These are phyloP conservation scores for Cryptosporidium bovis DNA, from an alignment of 169 alveolate species.

Conservation along the genomic window DNA sequence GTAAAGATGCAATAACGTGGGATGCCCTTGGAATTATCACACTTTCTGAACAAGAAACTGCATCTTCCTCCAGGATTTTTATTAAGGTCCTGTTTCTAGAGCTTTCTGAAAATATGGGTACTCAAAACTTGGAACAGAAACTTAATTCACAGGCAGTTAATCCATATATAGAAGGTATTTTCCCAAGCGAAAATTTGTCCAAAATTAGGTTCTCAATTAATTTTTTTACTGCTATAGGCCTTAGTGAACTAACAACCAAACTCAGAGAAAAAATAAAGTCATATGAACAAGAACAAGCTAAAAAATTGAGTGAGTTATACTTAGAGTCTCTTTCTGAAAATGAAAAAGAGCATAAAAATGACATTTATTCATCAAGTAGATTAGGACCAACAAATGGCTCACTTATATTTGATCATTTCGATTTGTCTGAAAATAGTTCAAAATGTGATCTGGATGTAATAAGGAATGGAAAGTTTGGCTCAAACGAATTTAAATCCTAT, in stretches of 20 bases:
- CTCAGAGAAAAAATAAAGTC: slow-evolving; percentile 87
- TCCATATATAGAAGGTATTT: slow-evolving; percentile 90
- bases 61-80: slow-evolving; percentile 96
- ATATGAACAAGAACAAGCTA: slow-evolving; percentile 47
- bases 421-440: too few species aligned
- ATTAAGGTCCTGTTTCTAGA: slow-evolving; percentile 95
- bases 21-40: slow-evolving; percentile 88
- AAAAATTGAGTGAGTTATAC: slow-evolving; percentile 18
- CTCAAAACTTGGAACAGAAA: slow-evolving; percentile 79
- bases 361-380: too few species aligned
- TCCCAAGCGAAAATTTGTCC: slow-evolving; percentile 94
- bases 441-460: too few species aligned
- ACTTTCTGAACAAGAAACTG: slow-evolving; percentile 96
- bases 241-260: slow-evolving; percentile 94
- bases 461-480: too few species aligned
- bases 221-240: slow-evolving; percentile 97
- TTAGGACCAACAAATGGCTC: too few species aligned
- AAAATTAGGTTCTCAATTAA: slow-evolving; percentile 96
- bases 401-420: too few species aligned
- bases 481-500: too few species aligned
- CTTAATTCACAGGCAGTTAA: slow-evolving; percentile 87
- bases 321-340: slow-evolving; percentile 4
- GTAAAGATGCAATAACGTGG: slow-evolving; percentile 92
- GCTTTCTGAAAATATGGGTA: slow-evolving; percentile 90
- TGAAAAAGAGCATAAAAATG: neutral